Base-by-base conservation (phyloP, 805 yeast genomes). In the Kazachstania kunashirensis region DNA sequence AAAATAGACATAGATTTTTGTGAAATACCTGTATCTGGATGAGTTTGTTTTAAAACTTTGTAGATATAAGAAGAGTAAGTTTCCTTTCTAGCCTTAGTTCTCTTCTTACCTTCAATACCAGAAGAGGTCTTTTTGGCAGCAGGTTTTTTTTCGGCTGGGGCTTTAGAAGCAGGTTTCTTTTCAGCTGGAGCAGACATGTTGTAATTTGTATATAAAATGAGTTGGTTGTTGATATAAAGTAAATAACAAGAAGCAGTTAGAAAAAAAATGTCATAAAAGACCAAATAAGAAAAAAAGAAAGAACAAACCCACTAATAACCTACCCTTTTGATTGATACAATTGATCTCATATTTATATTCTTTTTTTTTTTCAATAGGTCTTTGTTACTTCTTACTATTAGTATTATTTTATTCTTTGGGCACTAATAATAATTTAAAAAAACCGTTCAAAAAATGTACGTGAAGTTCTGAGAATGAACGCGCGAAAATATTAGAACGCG, bases 21-120 rank as follows among this genome's bases (percentile, higher is more conserved):
- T 57, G 97, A 88, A 66, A 89, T 89, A 84, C 96, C 97, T 46
- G 97, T 88, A 68, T 88, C 96, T 68, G 96, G 97, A 71, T 88
- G 97, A 47, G 96, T 88, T 77, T 89, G 96, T 72, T 88, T 88
- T 66, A 89, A 81, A 53, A 88, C 96, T 72, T 89, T 89, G 92
- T 88, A 89, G 66, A 89, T 88, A 73, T 89, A 89, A 47, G 96
- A 86, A 49, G 95, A 85, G 75, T 86, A 89, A 49, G 96, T 85
- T 73, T 89, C 96, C 82, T 85, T 86, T 79, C 96, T 85, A 57
- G 88, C 70, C 81, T 86, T 88, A 53, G 84, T 63, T 75, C 94
- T 85, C 82, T 83, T 88, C 78, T 85, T 86, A 59, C 77, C 88
- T 41, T 77, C 73, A 51, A 82, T 61, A 48, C 84, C 70, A 51